These are phyloP conservation scores for Choanephora cucurbitarum DNA, from an alignment of 371 early-diverging fungal genomes.

Conservation along the genomic window DNA sequence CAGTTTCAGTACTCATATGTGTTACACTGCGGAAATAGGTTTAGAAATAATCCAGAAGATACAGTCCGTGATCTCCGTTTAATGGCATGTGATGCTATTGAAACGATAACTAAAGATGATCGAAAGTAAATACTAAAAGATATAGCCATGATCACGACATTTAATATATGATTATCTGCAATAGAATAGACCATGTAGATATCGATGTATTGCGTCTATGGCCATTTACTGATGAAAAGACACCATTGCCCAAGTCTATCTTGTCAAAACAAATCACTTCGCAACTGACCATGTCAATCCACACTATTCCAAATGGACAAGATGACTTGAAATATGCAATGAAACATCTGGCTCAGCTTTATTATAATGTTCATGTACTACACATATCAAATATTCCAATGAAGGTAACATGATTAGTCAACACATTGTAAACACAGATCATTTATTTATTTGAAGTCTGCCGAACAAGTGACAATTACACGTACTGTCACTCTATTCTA, in stretches of 20 bases:
- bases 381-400: constrained; percentile 38
- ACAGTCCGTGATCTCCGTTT: constrained; percentile 15
- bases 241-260: constrained; percentile 5
- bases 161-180: no score
- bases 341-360: constrained; percentile 31
- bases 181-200: constrained; percentile 17
- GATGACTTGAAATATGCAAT: constrained; percentile 31
- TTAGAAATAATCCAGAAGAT: constrained; percentile 28
- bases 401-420: constrained; percentile 18
- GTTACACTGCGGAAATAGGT: constrained; percentile 9
- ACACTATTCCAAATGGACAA: constrained; percentile 36
- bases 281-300: constrained; percentile 28
- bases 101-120: neutral
- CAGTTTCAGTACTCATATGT: neutral
- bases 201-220: constrained; percentile 27
- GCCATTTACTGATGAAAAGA: neutral
- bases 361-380: constrained; percentile 29
- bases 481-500: constrained; percentile 31
- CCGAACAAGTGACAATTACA: constrained; percentile 21
- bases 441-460: constrained; percentile 14
- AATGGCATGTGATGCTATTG: constrained; percentile 16
- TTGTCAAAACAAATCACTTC: constrained; percentile 15
- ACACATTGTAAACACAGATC: neutral
- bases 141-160: neutral
- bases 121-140: neutral